phyloP scores from a whole-genome alignment of 345 rosid genomes.

The Bruguiera parviflora region DNA sequence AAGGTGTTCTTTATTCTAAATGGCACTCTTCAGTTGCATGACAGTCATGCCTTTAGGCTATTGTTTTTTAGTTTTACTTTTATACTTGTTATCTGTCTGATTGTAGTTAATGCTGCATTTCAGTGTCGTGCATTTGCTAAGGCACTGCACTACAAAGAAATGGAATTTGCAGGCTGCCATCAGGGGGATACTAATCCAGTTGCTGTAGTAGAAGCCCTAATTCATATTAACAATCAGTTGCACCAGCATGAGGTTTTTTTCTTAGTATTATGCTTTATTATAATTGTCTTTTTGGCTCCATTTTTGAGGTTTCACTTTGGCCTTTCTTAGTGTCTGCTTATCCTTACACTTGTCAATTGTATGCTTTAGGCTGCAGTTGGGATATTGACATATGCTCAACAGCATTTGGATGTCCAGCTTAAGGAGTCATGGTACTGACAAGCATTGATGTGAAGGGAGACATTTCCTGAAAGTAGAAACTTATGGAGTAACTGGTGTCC shows the following conservation, averaged over 20 bases:
- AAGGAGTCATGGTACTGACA: constrained; percentile 86
- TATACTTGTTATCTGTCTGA: neutral
- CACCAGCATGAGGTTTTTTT: constrained; percentile 86
- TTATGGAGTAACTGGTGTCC: neutral
- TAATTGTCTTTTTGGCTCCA: neutral
- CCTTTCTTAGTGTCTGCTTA: constrained; percentile 5
- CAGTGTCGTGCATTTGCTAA: constrained; percentile 98
- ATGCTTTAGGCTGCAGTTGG: constrained; percentile 89
- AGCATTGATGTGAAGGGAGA: neutral
- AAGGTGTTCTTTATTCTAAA: constrained; percentile 52
- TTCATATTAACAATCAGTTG: constrained; percentile 96
- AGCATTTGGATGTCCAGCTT: constrained; percentile 78
- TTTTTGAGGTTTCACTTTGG: constrained; percentile 13
- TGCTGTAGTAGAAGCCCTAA: constrained; percentile 95
- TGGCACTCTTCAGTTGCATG: constrained; percentile 10
- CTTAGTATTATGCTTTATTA: neutral
- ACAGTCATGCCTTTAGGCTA: neutral
- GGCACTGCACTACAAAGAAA: constrained; percentile 98
- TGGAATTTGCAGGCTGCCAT: constrained; percentile 83
- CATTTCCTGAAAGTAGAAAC: neutral
- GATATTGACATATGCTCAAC: constrained; percentile 95
- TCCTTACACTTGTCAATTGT: neutral
- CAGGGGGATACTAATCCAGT: constrained; percentile 96
- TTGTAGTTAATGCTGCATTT: constrained; percentile 7
- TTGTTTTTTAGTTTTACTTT: neutral